Conservation (phyloP, 2,329 filamentous ascomycete species). For the Epichloe uncinata region DNA sequence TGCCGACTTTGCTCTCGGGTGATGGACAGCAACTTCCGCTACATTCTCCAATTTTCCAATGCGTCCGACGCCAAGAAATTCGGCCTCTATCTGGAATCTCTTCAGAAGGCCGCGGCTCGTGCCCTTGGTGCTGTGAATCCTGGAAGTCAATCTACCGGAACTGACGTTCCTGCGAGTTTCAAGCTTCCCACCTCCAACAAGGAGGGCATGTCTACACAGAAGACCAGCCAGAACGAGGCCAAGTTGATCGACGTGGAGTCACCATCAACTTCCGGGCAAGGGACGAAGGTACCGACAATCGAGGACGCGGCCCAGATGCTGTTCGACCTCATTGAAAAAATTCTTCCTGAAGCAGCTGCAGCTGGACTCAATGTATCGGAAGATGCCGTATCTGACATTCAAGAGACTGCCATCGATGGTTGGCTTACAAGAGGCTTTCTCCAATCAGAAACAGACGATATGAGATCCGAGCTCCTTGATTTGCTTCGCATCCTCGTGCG, state of each 20-base stretch:
- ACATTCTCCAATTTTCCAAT: constrained; percentile 11
- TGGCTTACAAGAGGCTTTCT: constrained; percentile 15
- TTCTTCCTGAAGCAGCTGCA: constrained; percentile 8
- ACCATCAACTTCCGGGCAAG: background rate
- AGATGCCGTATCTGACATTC: constrained; percentile 10
- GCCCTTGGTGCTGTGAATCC: background rate
- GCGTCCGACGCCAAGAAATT: constrained; percentile 8
- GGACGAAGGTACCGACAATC: background rate
- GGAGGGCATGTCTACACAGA: background rate
- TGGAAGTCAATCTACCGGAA: background rate
- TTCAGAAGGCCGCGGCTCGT: constrained; percentile 6
- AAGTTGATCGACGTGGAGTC: constrained; percentile 5
- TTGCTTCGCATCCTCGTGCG: constrained; percentile 12
- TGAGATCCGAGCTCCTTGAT: constrained; percentile 11
- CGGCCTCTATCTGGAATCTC: constrained; percentile 5
- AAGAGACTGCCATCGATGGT: constrained; percentile 13
- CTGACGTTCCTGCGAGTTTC: background rate
- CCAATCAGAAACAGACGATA: constrained; percentile 10
- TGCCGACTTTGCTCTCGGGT: constrained; percentile 10
- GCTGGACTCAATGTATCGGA: constrained; percentile 4
- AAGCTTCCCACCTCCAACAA: background rate
- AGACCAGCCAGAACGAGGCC: background rate
- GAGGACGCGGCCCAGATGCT: constrained; percentile 10
- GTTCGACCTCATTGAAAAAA: constrained; percentile 6
- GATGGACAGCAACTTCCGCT: background rate